A percentile compares a stretch with the other conserved stretches of the same genome.
Conservation (phyloP, 2,329 filamentous ascomycete genomes). For the Apiospora marii region DNA sequence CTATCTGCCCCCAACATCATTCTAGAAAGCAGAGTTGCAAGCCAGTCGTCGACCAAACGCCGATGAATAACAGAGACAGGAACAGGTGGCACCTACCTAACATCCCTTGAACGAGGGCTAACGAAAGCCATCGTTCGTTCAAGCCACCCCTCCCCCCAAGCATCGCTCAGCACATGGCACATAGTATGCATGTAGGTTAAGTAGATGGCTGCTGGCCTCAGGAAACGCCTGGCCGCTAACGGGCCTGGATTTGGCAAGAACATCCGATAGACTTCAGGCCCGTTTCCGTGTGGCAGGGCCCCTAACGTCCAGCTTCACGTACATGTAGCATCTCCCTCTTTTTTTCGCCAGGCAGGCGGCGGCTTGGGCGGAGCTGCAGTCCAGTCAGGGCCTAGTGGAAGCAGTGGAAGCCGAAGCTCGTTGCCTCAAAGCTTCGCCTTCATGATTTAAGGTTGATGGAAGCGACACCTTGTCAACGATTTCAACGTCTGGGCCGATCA, state of each 20-base stretch:
- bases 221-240: not conserved
- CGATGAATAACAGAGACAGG: not conserved
- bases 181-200: not conserved
- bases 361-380: not conserved
- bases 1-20: not conserved
- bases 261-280: not conserved
- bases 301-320: not conserved
- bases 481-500: not conserved
- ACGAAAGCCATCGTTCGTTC: not conserved
- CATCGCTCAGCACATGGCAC: not conserved
- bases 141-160: not conserved
- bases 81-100: not conserved
- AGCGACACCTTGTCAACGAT: slow-evolving; percentile 11
- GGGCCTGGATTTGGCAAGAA: slow-evolving; percentile 2
- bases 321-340: not conserved
- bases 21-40: slow-evolving; percentile 9
- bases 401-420: not conserved
- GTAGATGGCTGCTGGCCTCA: not conserved
- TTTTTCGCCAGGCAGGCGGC: not conserved
- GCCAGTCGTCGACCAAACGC: not conserved
- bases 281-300: not conserved
- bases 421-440: slow-evolving; percentile 16
- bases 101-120: not conserved
- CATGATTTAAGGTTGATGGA: slow-evolving; percentile 18
- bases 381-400: not conserved